Base-by-base conservation (phyloP, 2,329 filamentous ascomycete genomes). In the Periconia sp. region DNA sequence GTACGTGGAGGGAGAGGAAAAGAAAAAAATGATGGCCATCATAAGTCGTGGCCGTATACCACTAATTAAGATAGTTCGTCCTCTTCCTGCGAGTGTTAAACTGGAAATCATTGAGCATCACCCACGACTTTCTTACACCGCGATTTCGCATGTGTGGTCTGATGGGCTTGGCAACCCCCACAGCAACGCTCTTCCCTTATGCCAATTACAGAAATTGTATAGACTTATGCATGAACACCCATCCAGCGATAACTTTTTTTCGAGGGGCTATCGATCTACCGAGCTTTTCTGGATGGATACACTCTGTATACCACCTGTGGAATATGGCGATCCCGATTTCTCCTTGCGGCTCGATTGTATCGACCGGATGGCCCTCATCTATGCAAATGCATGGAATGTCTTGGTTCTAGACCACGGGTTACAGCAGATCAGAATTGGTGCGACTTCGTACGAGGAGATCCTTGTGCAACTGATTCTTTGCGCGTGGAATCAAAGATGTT, bases 281-380 rank as follows among this genome's bases (percentile, higher is more conserved):
- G n/a, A 37, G 3, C 17, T 9, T 10, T 61, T 62, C 42, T 61
- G 59, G 59, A 53, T 61, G 41, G 60, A 63, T 50, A 61, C 60
- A 3, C 48, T 63, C 2, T 63, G 60, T 47, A 57, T 60, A 13
- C 60, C 58, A 6, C 55, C 57, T 14, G 44, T 31, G 15, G 33
- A 52, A 37, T 15, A 3, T 19, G 23, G 15, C 10, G 27, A 40
- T 19, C 14, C 45, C 27, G 44, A 46, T 50, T 33, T 30, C 19
- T 18, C 6, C 19, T 17, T 45, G 54, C 14, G 46, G 47, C n/a
- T 30, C 42, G 7, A 50, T 19, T 17, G 46, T 43, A 58, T 63
- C 30, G 47, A 53, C n/a, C 40, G 53, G 9, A 61, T 61, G 57
- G 50, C 53, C 11, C 42, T 50, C 14, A 57, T 61, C 19, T 61